phyloP scores from a whole-genome alignment of 176 grass and related monocot genomes.

The Thinopyrum elongatum region DNA sequence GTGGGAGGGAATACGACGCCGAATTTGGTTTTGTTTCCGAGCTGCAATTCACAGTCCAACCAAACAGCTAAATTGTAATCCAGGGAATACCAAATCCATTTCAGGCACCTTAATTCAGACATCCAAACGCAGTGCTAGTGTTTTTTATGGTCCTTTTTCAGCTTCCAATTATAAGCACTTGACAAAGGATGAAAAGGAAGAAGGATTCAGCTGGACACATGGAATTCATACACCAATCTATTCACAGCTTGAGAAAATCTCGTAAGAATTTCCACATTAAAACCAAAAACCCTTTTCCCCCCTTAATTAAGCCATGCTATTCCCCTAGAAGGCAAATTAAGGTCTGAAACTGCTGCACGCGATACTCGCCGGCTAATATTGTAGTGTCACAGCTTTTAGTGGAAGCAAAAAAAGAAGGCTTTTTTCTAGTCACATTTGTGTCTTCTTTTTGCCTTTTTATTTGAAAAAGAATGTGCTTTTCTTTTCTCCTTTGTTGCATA shows the following conservation, averaged over 20 bases:
- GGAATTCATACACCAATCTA: background rate
- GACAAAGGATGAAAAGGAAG: background rate
- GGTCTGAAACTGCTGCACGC: background rate
- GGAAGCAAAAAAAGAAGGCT: conserved; percentile 20
- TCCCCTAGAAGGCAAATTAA: background rate
- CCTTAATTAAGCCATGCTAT: background rate
- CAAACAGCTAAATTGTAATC: no score
- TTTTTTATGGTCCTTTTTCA: background rate
- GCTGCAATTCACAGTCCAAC: no score
- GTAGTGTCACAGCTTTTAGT: conserved; percentile 22
- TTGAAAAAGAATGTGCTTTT: background rate
- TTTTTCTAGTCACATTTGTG: background rate
- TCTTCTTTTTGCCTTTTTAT: conserved; percentile 18
- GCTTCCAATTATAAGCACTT: background rate
- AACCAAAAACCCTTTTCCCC: background rate
- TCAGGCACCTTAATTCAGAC: no score
- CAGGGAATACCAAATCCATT: no score
- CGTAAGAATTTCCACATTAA: background rate
- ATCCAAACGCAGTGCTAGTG: no score
- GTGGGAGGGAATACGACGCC: no score
- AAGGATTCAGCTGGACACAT: no score
- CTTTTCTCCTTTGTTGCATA: conserved; percentile 23
- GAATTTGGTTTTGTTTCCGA: no score
- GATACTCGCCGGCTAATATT: background rate
- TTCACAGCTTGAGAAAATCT: background rate